Base-by-base conservation (phyloP, 2,329 filamentous ascomycete genomes). In the Pseudogymnoascus sp. region DNA sequence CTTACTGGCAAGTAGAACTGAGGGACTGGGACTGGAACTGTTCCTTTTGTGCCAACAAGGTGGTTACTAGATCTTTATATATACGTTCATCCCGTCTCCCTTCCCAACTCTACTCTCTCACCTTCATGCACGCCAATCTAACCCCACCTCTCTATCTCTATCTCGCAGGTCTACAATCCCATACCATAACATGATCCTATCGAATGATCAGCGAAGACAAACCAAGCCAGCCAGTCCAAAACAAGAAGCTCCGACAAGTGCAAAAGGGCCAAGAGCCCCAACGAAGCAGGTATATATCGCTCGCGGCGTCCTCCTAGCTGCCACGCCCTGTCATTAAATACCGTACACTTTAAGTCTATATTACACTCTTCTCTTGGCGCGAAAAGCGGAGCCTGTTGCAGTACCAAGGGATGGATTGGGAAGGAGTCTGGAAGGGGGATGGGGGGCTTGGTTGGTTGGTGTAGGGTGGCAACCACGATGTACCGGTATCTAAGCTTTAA, bases 201-300 rank as follows among this genome's bases (percentile, higher is more conserved):
- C 25, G n/a, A 56, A 34, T 34, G 1, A 34, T 4, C 9, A 34
- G 49, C 49, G n/a, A 56, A 56, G n/a, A 34, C 49, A 34, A 56
- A 53, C 23, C 14, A 53, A 18, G 7, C 28, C 28, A 56, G 25
- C 28, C 49, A 56, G 49, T 18, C 49, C 28, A 56, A 34, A 56
- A 56, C n/a, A 56, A 56, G 49, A 56, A 56, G 49, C 49, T 56
- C 49, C 5, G n/a, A 18, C 28, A 18, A 56, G 28, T 34, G 49
- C n/a, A 21, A 56, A 56, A 56, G 49, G 49, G 49, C 28, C 49
- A 56, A 56, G 49, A 56, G 25, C 49, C 49, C 49, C 49, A 56
- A 34, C 28, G n/a, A 56, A 34, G 49, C 49, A 56, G 49, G 49
- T 56, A 34, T 18, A 18, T 8, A 34, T 56, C n/a, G 8, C 49